These are phyloP conservation scores for Pseudopediastrum boryanum DNA, from an alignment of 139 green algal genomes.

Conservation along the genomic window DNA sequence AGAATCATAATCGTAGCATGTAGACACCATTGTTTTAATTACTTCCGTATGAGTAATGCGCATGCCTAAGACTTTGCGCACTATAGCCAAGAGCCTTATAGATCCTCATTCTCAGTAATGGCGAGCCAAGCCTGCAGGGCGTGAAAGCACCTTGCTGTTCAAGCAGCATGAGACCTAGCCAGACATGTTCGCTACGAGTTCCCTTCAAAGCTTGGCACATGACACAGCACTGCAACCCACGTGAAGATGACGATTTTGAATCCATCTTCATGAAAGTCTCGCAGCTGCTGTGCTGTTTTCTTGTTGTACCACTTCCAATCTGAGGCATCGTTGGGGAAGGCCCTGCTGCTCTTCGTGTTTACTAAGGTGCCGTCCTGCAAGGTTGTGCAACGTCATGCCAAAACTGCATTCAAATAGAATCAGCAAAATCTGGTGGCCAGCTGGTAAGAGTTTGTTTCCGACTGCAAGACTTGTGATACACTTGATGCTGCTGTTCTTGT, in stretches of 20 bases:
- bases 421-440: background rate
- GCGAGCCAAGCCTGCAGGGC: background rate
- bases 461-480: background rate
- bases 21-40: background rate
- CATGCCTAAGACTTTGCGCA: background rate
- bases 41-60: background rate
- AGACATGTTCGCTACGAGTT: too few species aligned
- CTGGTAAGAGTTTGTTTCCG: background rate
- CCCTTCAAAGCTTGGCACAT: too few species aligned
- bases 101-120: background rate
- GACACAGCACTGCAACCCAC: conserved; percentile 27
- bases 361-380: conserved; percentile 78
- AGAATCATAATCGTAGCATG: too few species aligned
- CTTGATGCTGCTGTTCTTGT: background rate
- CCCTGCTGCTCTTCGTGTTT: conserved; percentile 45
- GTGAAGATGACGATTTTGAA: conserved; percentile 80
- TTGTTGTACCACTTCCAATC: conserved; percentile 74
- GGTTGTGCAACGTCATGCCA: background rate
- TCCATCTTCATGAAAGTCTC: conserved; percentile 48
- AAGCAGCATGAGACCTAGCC: background rate
- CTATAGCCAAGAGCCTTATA: background rate
- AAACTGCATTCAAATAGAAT: background rate
- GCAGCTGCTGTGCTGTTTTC: conserved; percentile 47
- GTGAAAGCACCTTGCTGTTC: background rate
- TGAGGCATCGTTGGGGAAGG: conserved; percentile 48